These are phyloP conservation scores for Ceratobasidium sp. DNA, from an alignment of 1,284 basidiomycete genomes.

Conservation along the genomic window DNA sequence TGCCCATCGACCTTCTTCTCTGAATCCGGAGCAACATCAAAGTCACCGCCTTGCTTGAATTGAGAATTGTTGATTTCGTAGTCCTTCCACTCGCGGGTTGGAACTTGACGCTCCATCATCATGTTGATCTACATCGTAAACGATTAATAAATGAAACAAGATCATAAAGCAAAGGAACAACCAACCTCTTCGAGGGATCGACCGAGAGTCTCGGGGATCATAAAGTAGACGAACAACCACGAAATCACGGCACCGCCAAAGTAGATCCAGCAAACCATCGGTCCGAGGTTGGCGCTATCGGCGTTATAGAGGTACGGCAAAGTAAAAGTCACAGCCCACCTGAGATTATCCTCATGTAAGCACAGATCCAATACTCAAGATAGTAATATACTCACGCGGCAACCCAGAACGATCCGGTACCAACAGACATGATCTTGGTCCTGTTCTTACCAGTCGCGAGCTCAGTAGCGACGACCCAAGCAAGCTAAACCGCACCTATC, in stretches of 20 bases:
- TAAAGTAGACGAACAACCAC: conserved; percentile 54
- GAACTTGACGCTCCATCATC: conserved; percentile 47
- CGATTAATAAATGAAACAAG: conserved; percentile 37
- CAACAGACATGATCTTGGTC: conserved; percentile 55
- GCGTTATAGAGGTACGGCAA: conserved; percentile 50
- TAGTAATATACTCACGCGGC: conserved; percentile 44
- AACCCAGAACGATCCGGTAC: conserved; percentile 56
- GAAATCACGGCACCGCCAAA: conserved; percentile 49
- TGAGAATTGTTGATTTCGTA: conserved; percentile 49
- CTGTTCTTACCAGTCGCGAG: conserved; percentile 52
- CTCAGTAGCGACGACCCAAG: conserved; percentile 49
- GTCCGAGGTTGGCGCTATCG: conserved; percentile 50
- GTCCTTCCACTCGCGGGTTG: conserved; percentile 49
- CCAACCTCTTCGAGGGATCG: conserved; percentile 50
- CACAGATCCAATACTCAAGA: neutral
- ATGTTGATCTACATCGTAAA: conserved; percentile 42
- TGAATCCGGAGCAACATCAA: conserved; percentile 43
- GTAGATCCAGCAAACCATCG: conserved; percentile 53
- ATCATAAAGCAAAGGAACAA: neutral
- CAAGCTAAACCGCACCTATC: neutral
- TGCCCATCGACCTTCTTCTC: conserved; percentile 47
- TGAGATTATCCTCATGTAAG: neutral
- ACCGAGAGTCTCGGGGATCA: conserved; percentile 52
- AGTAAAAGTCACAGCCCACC: conserved; percentile 53
- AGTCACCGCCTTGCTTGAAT: conserved; percentile 27